Evolutionary conservation across 352 stramenopile species (phyloP).

Genomic region (Peronospora destructor): DNA sequence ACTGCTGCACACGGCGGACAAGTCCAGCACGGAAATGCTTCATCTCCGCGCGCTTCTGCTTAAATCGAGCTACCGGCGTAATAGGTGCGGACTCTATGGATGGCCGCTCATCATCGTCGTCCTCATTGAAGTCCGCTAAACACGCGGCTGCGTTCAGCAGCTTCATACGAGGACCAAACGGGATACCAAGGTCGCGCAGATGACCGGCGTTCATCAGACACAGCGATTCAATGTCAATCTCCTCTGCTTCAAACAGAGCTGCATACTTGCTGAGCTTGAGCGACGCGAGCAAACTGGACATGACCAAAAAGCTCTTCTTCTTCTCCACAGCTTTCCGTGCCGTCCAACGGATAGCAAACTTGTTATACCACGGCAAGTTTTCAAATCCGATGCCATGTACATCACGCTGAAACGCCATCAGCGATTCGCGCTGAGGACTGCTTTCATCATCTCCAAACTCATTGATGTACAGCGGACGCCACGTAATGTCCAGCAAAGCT

Average conservation of each 20-base stretch:
- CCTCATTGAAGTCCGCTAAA: constrained; percentile 78
- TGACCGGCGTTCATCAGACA: constrained; percentile 85
- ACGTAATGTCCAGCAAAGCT: constrained; percentile 77
- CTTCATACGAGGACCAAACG: constrained; percentile 80
- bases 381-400: constrained; percentile 82
- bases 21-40: constrained; percentile 82
- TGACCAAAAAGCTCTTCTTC: constrained; percentile 86
- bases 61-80: constrained; percentile 72
- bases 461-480: constrained; percentile 77
- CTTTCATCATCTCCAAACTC: constrained; percentile 80
- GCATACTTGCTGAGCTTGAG: constrained; percentile 80
- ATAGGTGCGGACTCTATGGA: constrained; percentile 58
- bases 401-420: constrained; percentile 83
- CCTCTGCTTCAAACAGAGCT: constrained; percentile 79
- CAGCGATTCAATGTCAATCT: constrained; percentile 84
- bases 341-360: constrained; percentile 77
- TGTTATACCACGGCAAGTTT: constrained; percentile 81
- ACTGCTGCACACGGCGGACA: constrained; percentile 81
- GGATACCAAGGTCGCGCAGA: constrained; percentile 74
- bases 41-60: constrained; percentile 74
- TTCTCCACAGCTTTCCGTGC: constrained; percentile 77
- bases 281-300: constrained; percentile 72
- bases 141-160: constrained; percentile 76
- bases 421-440: constrained; percentile 64
- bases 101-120: constrained; percentile 64